Conservation (phyloP, 495 filamentous ascomycete genomes). For the Chaetomium tenue region DNA sequence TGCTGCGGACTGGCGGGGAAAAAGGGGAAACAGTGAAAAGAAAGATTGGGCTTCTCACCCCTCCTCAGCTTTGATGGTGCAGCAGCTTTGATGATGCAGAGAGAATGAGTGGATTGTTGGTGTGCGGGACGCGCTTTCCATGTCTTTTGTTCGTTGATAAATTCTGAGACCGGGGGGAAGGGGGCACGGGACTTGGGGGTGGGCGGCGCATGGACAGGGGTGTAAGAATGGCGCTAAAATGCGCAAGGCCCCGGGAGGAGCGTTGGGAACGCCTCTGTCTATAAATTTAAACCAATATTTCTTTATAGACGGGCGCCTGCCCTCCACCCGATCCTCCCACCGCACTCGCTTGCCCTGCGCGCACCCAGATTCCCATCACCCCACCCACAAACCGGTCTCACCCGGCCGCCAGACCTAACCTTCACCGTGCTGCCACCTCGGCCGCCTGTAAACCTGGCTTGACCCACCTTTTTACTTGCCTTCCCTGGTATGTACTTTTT, state of each 20-base stretch:
- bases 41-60: background rate
- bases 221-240: conserved; percentile 37
- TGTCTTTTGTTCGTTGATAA: conserved; percentile 9
- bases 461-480: conserved; percentile 8
- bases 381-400: conserved; percentile 16
- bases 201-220: conserved; percentile 32
- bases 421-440: background rate
- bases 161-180: conserved; percentile 20
- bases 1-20: background rate
- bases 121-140: background rate
- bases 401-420: conserved; percentile 4
- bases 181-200: conserved; percentile 27
- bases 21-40: background rate
- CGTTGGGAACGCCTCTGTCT: conserved; percentile 40
- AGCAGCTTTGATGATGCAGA: background rate
- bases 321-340: conserved; percentile 41
- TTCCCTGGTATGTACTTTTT: conserved; percentile 1
- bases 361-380: conserved; percentile 17
- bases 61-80: background rate
- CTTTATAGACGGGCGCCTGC: conserved; percentile 41
- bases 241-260: conserved; percentile 30
- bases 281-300: conserved; percentile 45
- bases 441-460: background rate
- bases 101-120: background rate
- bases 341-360: conserved; percentile 31